A percentile compares a stretch with the other conserved stretches of the same genome.
Evolutionary conservation across 2,329 filamentous ascomycete species (phyloP).

Genomic region (Paecilomyces sp.): DNA sequence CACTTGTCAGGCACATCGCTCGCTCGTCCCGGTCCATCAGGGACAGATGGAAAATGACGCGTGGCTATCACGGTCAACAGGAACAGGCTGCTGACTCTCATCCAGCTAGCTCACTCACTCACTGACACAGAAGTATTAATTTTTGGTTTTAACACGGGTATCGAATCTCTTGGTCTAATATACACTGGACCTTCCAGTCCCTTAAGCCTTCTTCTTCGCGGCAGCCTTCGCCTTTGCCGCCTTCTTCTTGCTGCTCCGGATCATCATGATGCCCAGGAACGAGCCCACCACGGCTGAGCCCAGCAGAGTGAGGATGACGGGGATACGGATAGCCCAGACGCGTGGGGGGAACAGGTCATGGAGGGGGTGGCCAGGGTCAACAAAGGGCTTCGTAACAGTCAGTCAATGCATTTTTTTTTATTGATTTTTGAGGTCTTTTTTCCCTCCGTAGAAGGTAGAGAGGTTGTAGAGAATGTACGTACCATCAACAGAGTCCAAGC

Average conservation of each 20-base stretch:
- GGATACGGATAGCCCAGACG: slow-evolving; percentile 97
- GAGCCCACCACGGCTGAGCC: slow-evolving; percentile 90
- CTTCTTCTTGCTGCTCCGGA: slow-evolving; percentile 97
- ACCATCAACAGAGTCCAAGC: slow-evolving; percentile 98
- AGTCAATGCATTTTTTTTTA: not conserved
- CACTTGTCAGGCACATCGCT: no score
- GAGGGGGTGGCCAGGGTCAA: slow-evolving; percentile 87
- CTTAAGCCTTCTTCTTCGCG: slow-evolving; percentile 64
- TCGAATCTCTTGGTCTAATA: not conserved
- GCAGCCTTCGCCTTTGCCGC: slow-evolving; percentile 84
- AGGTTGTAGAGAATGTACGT: slow-evolving; percentile 21
- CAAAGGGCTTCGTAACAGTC: slow-evolving; percentile 66
- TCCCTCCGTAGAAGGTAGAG: not conserved
- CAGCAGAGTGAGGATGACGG: slow-evolving; percentile 89
- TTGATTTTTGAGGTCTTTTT: not conserved
- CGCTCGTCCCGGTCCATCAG: not conserved
- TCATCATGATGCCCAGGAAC: slow-evolving; percentile 96
- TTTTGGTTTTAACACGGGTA: not conserved
- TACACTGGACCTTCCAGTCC: not conserved
- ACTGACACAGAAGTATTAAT: not conserved
- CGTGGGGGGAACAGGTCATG: slow-evolving; percentile 94
- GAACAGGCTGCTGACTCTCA: not conserved
- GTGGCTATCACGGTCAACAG: not conserved
- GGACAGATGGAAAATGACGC: not conserved
- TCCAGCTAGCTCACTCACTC: not conserved